Percentiles rank a stretch among this genome's conserved stretches.
Conservation (phyloP, 2,329 filamentous ascomycete genomes). For the Diaporthe citrichinensis region DNA sequence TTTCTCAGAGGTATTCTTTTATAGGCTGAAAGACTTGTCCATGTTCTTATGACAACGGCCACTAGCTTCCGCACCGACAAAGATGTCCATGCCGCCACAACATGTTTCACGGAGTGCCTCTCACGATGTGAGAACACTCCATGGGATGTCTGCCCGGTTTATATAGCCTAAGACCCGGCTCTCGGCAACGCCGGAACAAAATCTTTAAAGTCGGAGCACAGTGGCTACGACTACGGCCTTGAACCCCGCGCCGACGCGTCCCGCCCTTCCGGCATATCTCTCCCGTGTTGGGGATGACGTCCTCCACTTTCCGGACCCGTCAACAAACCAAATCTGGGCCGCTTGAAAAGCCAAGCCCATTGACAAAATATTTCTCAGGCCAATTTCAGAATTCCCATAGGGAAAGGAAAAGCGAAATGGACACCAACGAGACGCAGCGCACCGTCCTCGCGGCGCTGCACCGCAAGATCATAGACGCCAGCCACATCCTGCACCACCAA, state of each 20-base stretch:
- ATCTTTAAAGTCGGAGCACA: neutral
- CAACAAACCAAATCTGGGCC: too few species aligned
- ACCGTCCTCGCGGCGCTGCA: constrained; percentile 29
- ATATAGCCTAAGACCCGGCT: neutral
- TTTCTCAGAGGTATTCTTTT: neutral
- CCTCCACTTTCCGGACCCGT: neutral
- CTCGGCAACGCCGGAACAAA: neutral
- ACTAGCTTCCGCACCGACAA: neutral
- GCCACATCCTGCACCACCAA: constrained; percentile 66
- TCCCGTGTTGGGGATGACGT: neutral
- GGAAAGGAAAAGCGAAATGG: constrained; percentile 8
- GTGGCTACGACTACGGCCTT: too few species aligned
- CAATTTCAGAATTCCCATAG: neutral
- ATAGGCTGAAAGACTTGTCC: too few species aligned
- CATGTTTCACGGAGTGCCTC: neutral
- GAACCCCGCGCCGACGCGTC: constrained; percentile 10
- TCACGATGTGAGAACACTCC: neutral
- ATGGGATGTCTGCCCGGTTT: too few species aligned
- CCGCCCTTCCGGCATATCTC: neutral
- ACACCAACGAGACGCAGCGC: neutral
- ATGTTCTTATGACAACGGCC: neutral
- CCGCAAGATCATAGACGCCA: constrained; percentile 57
- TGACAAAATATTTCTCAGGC: too few species aligned
- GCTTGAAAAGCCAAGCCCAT: too few species aligned
- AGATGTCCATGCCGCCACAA: neutral